These are phyloP conservation scores for Backusella mclennaniae DNA, from an alignment of 192 early-diverging fungal genomes.

Conservation along the genomic window DNA sequence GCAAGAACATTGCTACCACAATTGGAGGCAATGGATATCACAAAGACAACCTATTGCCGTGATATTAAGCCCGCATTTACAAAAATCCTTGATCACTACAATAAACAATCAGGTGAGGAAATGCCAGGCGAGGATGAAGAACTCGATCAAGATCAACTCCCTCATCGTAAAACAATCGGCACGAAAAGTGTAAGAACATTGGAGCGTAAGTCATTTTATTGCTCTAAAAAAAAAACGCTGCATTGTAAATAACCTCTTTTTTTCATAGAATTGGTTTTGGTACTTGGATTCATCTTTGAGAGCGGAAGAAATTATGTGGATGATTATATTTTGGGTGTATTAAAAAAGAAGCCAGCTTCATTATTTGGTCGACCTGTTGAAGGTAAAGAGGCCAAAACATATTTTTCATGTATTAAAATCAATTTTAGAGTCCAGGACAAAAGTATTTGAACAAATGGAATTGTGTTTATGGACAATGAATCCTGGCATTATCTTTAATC, in stretches of 20 bases:
- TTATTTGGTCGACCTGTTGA: neutral
- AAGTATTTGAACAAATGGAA: neutral
- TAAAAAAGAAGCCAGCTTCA: neutral
- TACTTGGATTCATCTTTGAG: constrained; percentile 27
- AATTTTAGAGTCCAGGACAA: neutral
- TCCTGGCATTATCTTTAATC: constrained; percentile 41
- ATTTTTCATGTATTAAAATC: neutral
- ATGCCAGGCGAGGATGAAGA: neutral
- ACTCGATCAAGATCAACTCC: neutral
- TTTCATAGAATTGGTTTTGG: constrained; percentile 16
- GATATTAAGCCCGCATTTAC: constrained; percentile 18
- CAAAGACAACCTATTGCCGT: neutral
- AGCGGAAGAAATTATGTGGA: neutral
- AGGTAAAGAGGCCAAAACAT: neutral
- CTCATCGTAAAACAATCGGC: neutral
- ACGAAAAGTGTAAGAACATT: neutral
- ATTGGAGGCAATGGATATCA: constrained; percentile 20
- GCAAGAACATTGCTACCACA: constrained; percentile 16
- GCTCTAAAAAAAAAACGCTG: too few relatives aligned
- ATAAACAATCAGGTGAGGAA: neutral
- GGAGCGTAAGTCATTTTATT: neutral
- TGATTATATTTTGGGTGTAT: constrained; percentile 22
- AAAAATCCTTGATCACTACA: neutral
- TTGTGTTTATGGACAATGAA: constrained; percentile 39
- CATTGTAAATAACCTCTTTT: neutral